A percentile compares a stretch with the other conserved stretches of the same genome.
Conservation (phyloP, 441 rosid genomes). For the Melastoma candidum region DNA sequence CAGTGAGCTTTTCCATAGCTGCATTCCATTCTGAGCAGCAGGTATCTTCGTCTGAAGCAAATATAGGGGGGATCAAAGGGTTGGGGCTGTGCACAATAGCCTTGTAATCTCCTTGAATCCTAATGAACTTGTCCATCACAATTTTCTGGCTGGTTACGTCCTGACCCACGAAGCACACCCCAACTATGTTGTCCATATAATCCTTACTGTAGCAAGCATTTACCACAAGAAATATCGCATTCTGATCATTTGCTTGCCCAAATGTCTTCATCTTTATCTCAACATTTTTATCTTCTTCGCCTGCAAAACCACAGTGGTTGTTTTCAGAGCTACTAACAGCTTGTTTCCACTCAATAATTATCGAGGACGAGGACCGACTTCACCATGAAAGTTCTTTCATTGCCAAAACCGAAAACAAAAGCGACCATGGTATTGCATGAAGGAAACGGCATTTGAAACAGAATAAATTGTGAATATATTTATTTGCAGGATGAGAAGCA, state of each 20-base stretch:
- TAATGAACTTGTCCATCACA: slow-evolving; percentile 88
- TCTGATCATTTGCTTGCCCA: slow-evolving; percentile 40
- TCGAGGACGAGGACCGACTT: too few relatives aligned
- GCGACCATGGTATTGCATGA: too few relatives aligned
- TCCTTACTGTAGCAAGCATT: slow-evolving; percentile 81
- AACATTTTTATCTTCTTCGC: slow-evolving; percentile 83
- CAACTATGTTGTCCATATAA: slow-evolving; percentile 44
- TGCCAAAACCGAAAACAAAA: too few relatives aligned
- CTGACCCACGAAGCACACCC: slow-evolving; percentile 90
- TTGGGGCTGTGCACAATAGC: slow-evolving; percentile 90
- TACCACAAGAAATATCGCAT: slow-evolving; percentile 73
- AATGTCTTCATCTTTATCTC: slow-evolving; percentile 82
- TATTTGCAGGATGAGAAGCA: too few relatives aligned
- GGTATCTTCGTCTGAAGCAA: slow-evolving; percentile 81
- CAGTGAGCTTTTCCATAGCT: slow-evolving; percentile 88
- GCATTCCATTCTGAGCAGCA: slow-evolving; percentile 93
- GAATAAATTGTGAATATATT: too few relatives aligned
- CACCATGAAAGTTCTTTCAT: too few relatives aligned
- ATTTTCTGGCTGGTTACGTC: slow-evolving; percentile 84
- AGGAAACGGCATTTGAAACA: too few relatives aligned
- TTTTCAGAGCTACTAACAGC: too few relatives aligned
- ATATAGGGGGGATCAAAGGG: slow-evolving; percentile 88
- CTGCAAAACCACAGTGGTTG: slow-evolving; percentile 27
- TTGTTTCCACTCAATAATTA: too few relatives aligned
- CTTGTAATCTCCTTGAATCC: slow-evolving; percentile 88